These are phyloP conservation scores for Salix arbutifolia DNA, from an alignment of 345 rosid species.

Conservation along the genomic window DNA sequence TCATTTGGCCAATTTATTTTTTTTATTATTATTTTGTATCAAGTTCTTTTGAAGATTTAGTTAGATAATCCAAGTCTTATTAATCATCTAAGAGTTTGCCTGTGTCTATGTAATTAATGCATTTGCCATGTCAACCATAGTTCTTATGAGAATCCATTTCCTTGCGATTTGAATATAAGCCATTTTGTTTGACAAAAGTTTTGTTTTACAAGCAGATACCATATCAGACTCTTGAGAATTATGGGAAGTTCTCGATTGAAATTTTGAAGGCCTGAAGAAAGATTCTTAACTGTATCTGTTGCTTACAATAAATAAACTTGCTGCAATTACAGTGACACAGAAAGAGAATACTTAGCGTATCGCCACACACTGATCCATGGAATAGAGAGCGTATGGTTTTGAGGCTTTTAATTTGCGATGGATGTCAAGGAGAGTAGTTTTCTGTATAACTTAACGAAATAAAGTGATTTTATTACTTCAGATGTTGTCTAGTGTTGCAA, in stretches of 20 bases:
- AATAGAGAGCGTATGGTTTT: not conserved
- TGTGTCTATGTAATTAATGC: not conserved
- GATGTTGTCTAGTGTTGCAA: not conserved
- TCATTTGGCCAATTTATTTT: not conserved
- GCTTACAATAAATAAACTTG: slow-evolving; percentile 1
- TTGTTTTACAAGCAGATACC: not conserved
- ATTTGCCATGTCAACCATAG: not conserved
- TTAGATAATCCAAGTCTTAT: not conserved
- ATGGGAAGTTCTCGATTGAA: not conserved
- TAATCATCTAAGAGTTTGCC: not conserved
- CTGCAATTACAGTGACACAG: slow-evolving; percentile 1
- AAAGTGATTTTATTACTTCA: not conserved
- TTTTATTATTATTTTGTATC: not conserved
- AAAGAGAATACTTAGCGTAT: not conserved
- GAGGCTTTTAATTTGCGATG: not conserved
- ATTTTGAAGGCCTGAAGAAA: not conserved
- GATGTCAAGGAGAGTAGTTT: not conserved
- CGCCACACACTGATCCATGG: not conserved
- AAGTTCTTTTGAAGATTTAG: not conserved
- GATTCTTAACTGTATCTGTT: not conserved
- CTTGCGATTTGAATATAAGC: not conserved
- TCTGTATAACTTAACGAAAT: not conserved
- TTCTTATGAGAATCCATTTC: not conserved
- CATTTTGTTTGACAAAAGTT: not conserved
- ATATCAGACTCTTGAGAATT: not conserved